Evolutionary conservation across 2,329 filamentous ascomycete genomes (phyloP).

Genomic region (Salinomyces thailandicus): DNA sequence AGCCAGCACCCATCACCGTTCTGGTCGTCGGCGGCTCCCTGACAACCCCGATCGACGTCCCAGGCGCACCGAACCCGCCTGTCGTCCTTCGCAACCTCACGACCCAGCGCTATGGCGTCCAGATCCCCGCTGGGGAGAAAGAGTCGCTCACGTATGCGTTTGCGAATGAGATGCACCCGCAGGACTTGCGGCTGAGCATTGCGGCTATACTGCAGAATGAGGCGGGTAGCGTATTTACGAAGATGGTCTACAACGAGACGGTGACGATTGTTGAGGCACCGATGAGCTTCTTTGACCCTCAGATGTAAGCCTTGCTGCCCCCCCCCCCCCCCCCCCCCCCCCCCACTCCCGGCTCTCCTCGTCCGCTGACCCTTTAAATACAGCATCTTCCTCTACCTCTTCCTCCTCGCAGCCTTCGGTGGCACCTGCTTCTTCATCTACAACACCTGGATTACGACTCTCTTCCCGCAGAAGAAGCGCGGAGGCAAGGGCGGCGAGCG

Average conservation of each 20-base stretch:
- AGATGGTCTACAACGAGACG: slow-evolving; percentile 69
- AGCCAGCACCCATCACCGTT: slow-evolving; percentile 63
- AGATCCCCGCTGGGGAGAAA: slow-evolving; percentile 65
- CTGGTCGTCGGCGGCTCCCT: slow-evolving; percentile 69
- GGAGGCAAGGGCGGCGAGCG: slow-evolving; percentile 55
- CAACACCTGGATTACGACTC: slow-evolving; percentile 90
- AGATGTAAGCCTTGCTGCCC: slow-evolving; percentile 4
- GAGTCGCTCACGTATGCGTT: slow-evolving; percentile 74
- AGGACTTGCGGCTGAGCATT: slow-evolving; percentile 72
- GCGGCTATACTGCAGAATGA: slow-evolving; percentile 60
- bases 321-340: neutral
- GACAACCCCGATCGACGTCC: slow-evolving; percentile 43
- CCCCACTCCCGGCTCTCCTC: neutral
- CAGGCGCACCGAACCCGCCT: slow-evolving; percentile 42
- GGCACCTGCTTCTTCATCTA: slow-evolving; percentile 93
- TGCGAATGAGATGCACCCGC: slow-evolving; percentile 81
- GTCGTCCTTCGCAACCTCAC: slow-evolving; percentile 75
- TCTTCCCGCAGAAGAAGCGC: slow-evolving; percentile 75
- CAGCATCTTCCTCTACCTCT: slow-evolving; percentile 94
- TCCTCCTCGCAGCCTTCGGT: slow-evolving; percentile 67
- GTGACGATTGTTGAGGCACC: slow-evolving; percentile 84
- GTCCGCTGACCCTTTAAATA: slow-evolving; percentile 4
- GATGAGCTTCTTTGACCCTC: slow-evolving; percentile 25
- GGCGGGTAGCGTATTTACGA: slow-evolving; percentile 60
- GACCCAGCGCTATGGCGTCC: slow-evolving; percentile 58